These are phyloP conservation scores for Cutaneotrichosporon sp. DNA, from an alignment of 1,284 basidiomycete species.

Conservation along the genomic window DNA sequence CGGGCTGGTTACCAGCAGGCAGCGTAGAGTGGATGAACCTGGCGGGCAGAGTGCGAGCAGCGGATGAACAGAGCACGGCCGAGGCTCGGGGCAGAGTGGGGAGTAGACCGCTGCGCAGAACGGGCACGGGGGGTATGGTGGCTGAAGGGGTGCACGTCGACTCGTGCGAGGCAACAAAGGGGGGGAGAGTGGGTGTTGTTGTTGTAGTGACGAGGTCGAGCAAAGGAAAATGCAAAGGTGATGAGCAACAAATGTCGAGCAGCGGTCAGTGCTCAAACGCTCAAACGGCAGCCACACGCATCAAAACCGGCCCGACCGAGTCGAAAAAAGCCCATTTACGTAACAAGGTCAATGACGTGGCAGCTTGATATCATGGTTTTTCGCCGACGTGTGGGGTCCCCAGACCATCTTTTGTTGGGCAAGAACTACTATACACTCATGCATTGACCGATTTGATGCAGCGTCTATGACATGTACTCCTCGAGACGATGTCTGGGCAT, in stretches of 20 bases:
- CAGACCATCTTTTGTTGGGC: too few relatives aligned
- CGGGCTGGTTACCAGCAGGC: neutral
- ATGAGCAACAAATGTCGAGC: neutral
- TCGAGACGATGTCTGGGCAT: neutral
- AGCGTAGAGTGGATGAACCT: neutral
- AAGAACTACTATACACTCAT: neutral
- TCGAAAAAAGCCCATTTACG: too few relatives aligned
- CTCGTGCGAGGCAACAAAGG: slow-evolving; percentile 1
- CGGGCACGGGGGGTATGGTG: slow-evolving; percentile 3
- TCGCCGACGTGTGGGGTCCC: too few relatives aligned
- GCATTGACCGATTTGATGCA: neutral
- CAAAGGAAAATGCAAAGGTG: neutral
- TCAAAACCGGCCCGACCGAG: too few relatives aligned
- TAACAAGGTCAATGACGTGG: too few relatives aligned
- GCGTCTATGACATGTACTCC: neutral
- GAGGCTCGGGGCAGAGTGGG: neutral
- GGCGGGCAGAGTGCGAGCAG: neutral
- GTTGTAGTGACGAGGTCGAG: neutral
- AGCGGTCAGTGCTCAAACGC: neutral
- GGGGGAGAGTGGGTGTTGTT: too few relatives aligned
- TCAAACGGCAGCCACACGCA: neutral
- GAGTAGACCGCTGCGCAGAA: slow-evolving; percentile 6
- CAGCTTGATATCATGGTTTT: too few relatives aligned
- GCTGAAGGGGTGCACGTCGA: slow-evolving; percentile 4
- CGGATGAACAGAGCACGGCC: neutral